Evolutionary conservation across 371 early-diverging fungal genomes (phyloP).

Genomic region (Zychaea mexicana): DNA sequence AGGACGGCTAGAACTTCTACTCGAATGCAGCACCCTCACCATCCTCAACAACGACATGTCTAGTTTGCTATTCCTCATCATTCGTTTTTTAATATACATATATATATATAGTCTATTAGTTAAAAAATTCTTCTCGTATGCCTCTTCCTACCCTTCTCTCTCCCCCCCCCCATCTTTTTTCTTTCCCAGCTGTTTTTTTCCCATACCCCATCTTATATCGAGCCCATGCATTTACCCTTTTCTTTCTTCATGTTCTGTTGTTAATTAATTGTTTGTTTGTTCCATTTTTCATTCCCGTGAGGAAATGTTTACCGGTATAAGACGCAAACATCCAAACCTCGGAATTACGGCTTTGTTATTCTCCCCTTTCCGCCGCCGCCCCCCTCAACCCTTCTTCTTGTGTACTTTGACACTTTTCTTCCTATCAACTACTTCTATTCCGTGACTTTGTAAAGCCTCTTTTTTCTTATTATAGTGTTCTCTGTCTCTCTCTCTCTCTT

Average conservation of each 20-base stretch:
- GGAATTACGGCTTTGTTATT: conserved; percentile 3
- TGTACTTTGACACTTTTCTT: conserved; percentile 4
- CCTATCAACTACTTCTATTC: neutral
- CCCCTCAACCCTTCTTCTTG: neutral
- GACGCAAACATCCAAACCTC: conserved; percentile 7
- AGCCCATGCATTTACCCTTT: neutral
- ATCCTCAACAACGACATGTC: neutral
- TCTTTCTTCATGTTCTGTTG: conserved; percentile 1
- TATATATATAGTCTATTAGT: neutral
- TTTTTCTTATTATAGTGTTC: neutral
- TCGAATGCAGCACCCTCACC: conserved; percentile 3
- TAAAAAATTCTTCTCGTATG: neutral
- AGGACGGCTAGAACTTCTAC: neutral
- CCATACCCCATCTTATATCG: neutral
- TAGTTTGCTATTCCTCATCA: neutral
- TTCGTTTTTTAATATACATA: neutral
- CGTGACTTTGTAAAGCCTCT: neutral
- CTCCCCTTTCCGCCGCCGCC: too few species aligned
- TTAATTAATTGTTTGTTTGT: conserved; percentile 2
- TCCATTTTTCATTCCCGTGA: conserved; percentile 3
- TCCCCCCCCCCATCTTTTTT: neutral
- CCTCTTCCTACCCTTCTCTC: neutral
- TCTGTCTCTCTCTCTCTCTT: neutral
- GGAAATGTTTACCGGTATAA: conserved; percentile 1
- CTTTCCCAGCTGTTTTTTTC: neutral